Percentiles rank a stretch among this genome's conserved stretches.
Conservation (phyloP, 805 yeast species). For the Yarrowia phangngaensis region DNA sequence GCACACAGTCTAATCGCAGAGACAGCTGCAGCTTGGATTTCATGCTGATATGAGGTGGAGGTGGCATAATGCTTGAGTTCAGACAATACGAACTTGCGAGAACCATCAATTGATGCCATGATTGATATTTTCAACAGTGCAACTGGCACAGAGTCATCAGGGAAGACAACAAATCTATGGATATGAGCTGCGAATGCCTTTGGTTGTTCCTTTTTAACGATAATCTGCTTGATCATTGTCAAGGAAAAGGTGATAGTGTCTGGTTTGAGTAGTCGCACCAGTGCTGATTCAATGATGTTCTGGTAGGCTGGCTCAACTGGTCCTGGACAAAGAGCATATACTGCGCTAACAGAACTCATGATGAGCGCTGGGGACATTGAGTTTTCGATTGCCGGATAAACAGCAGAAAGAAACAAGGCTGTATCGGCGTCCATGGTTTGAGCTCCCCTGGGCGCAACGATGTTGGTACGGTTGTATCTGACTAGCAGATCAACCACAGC, state of each 20-base stretch:
- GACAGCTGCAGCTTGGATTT: constrained; percentile 49
- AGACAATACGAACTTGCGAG: constrained; percentile 9
- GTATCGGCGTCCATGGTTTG: constrained; percentile 53
- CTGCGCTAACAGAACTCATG: constrained; percentile 5
- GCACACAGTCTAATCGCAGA: constrained; percentile 62
- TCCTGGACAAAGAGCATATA: constrained; percentile 12
- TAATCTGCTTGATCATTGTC: constrained; percentile 15
- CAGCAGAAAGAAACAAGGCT: constrained; percentile 44
- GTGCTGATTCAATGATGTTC: constrained; percentile 3
- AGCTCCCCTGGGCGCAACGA: constrained; percentile 42
- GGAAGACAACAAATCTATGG: constrained; percentile 20
- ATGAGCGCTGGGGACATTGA: constrained; percentile 9
- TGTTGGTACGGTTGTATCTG: constrained; percentile 59
- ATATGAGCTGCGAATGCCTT: constrained; percentile 15
- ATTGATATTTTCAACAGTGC: constrained; percentile 18
- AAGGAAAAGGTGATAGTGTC: constrained; percentile 3
- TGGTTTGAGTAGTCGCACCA: constrained; percentile 7
- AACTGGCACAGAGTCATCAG: constrained; percentile 2
- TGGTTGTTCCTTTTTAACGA: constrained; percentile 13
- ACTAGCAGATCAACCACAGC: constrained; percentile 58
- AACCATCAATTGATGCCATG: constrained; percentile 5
- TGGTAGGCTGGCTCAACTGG: constrained; percentile 7
- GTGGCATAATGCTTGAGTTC: constrained; percentile 61
- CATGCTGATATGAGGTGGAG: constrained; percentile 32
- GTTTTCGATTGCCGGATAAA: constrained; percentile 3